These are phyloP conservation scores for Aaosphaeria arxii DNA, from an alignment of 2,329 filamentous ascomycete genomes.

Conservation along the genomic window DNA sequence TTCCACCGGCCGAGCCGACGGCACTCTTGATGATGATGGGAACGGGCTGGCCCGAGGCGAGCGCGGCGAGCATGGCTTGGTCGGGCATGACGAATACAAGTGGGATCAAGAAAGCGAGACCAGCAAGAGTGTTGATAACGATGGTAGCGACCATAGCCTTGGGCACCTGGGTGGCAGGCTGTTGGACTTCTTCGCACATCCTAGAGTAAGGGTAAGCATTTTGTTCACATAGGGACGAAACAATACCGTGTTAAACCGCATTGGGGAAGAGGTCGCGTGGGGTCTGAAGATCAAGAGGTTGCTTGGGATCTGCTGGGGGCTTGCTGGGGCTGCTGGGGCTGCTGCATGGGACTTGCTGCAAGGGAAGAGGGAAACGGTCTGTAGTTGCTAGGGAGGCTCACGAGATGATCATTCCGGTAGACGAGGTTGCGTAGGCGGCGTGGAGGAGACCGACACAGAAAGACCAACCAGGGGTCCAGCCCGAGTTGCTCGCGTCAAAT, in stretches of 20 bases:
- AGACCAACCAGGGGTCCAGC: conserved; percentile 69
- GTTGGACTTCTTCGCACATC: conserved; percentile 71
- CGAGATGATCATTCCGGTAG: conserved; percentile 78
- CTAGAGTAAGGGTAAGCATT: conserved; percentile 38
- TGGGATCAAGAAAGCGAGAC: conserved; percentile 66
- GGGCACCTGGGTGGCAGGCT: conserved; percentile 65
- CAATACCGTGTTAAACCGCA: conserved; percentile 12
- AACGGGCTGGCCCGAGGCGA: conserved; percentile 60
- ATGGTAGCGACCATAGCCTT: conserved; percentile 70
- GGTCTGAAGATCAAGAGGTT: neutral
- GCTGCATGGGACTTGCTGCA: conserved; percentile 14
- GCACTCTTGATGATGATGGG: conserved; percentile 63
- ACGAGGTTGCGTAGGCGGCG: conserved; percentile 70
- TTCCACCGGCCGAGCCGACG: conserved; percentile 58
- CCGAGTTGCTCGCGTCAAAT: conserved; percentile 63
- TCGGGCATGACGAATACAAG: conserved; percentile 68
- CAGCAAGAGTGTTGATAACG: conserved; percentile 63
- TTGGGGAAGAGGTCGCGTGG: conserved; percentile 4
- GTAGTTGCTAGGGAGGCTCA: conserved; percentile 40
- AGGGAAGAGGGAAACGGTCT: no score
- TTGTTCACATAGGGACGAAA: conserved; percentile 8
- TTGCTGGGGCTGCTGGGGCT: conserved; percentile 11
- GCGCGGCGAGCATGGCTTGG: conserved; percentile 52
- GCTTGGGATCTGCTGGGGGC: conserved; percentile 2
- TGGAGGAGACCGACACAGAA: conserved; percentile 71